Base-by-base conservation (phyloP, 2,329 filamentous ascomycete genomes). In the Exophiala lecanii-corni region DNA sequence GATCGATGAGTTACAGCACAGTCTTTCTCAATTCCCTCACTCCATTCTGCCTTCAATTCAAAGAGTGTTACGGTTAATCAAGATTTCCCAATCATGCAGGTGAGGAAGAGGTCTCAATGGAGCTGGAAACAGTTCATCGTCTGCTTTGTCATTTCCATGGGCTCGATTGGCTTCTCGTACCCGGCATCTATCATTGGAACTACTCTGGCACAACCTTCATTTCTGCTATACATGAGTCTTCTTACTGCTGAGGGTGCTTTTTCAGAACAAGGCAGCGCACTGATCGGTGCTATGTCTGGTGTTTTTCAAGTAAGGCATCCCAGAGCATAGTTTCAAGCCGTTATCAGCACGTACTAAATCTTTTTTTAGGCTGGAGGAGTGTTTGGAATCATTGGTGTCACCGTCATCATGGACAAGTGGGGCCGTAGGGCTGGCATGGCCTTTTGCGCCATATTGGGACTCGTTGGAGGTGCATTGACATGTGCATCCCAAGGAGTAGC, bases 331-430 rank as follows among this genome's bases (percentile, higher is more conserved):
- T n/a, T n/a, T n/a, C n/a, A n/a, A n/a, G n/a, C n/a, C n/a, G n/a
- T n/a, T n/a, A n/a, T n/a, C n/a, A n/a, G n/a, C n/a, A n/a, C n/a
- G n/a, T n/a, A n/a, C 13, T 2, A 23, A 28, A 17, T 3, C 12
- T n/a, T 18, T 12, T n/a, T 64, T 47, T 64, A 63, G 16, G 68
- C 66, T 5, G 67, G 68, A 6, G 63, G 58, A 15, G 58, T 59
- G 30, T 45, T 63, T 10, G 67, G 62, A 4, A 40, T 45, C 19
- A 26, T 39, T 12, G 25, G 19, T 4, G 17, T 9, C 12, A 28
- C 15, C 15, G 17, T 23, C 12, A 12, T 39, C 9, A 31, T 31
- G n/a, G 41, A 45, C 16, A 39, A 59, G 60, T 9, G 68, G 66
- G 67, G 55, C 48, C 9, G 61, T 60, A 9, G 63, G 66, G 38